These are phyloP conservation scores for Fragilariopsis cylindrus DNA, from an alignment of 108 stramenopile species.

Conservation along the genomic window DNA sequence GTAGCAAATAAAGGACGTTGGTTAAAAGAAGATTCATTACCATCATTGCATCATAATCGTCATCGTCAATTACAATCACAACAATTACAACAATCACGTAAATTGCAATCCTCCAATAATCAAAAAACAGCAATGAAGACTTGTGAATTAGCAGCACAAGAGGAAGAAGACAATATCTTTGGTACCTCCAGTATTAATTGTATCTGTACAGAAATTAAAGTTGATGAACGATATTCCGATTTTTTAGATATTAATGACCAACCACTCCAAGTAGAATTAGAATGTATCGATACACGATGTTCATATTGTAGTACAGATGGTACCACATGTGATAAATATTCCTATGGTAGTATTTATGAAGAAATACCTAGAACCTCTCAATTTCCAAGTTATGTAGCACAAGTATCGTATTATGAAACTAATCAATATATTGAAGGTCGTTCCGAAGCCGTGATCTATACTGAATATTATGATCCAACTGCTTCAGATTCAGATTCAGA, in stretches of 20 bases:
- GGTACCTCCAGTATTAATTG: background rate
- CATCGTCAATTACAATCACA: no score
- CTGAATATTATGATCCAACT: slow-evolving; percentile 2
- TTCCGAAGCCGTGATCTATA: background rate
- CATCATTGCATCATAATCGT: no score
- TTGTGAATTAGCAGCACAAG: no score
- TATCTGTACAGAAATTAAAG: background rate
- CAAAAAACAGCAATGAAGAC: no score
- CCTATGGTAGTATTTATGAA: slow-evolving; percentile 1
- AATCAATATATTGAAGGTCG: slow-evolving; percentile 10
- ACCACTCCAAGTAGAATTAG: background rate
- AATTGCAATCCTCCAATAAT: no score
- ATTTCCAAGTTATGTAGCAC: background rate
- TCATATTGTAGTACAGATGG: slow-evolving; percentile 2
- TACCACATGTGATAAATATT: slow-evolving; percentile 1
- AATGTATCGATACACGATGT: slow-evolving; percentile 6
- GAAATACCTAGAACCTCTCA: background rate
- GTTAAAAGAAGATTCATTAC: no score
- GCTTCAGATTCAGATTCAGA: background rate
- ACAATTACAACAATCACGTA: no score
- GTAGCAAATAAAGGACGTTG: no score
- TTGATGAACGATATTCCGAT: background rate
- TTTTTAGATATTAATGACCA: background rate
- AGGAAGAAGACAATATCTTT: no score
- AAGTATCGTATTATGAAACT: slow-evolving; percentile 1